These are phyloP conservation scores for Lactarius psammicola DNA, from an alignment of 768 basidiomycete species.

Conservation along the genomic window DNA sequence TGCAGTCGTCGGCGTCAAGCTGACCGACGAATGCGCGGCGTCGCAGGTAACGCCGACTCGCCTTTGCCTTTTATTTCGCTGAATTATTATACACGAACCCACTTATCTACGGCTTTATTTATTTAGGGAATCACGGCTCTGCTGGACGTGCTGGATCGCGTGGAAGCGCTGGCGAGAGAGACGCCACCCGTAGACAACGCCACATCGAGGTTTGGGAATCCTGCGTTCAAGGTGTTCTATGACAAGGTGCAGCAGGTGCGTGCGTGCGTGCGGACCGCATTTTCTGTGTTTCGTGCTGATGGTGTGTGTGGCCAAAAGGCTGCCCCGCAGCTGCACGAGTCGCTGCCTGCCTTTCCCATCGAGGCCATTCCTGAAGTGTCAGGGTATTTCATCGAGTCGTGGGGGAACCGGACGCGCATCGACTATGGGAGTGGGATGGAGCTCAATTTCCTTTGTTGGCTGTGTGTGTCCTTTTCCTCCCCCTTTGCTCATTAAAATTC, in stretches of 20 bases:
- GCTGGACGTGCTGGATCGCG: constrained; percentile 58
- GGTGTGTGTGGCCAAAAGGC: constrained; percentile 1
- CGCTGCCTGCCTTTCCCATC: constrained; percentile 54
- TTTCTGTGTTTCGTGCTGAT: not conserved
- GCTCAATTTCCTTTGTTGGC: constrained; percentile 93
- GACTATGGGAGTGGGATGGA: constrained; percentile 99
- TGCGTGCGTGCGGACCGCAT: not conserved
- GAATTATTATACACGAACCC: not conserved
- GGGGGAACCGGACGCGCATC: constrained; percentile 90
- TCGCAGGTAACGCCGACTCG: constrained; percentile 54
- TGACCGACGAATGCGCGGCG: constrained; percentile 58
- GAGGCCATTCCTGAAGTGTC: constrained; percentile 68
- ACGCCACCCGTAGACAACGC: constrained; percentile 89
- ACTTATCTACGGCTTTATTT: not conserved
- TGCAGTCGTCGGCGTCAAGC: constrained; percentile 70
- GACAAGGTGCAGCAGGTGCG: constrained; percentile 72
- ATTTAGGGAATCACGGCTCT: constrained; percentile 66
- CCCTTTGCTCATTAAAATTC: not conserved
- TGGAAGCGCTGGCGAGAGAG: constrained; percentile 62
- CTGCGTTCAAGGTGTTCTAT: constrained; percentile 90
- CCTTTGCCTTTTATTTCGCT: not conserved
- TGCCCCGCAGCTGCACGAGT: constrained; percentile 47
- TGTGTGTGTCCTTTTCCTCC: constrained; percentile 51
- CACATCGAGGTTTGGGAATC: constrained; percentile 94
- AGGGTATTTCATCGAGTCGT: constrained; percentile 79